Evolutionary conservation across 1,284 basidiomycete genomes (phyloP), one percentile per base, ranked within the genome.

Genomic region (Omphalotus olearius): DNA sequence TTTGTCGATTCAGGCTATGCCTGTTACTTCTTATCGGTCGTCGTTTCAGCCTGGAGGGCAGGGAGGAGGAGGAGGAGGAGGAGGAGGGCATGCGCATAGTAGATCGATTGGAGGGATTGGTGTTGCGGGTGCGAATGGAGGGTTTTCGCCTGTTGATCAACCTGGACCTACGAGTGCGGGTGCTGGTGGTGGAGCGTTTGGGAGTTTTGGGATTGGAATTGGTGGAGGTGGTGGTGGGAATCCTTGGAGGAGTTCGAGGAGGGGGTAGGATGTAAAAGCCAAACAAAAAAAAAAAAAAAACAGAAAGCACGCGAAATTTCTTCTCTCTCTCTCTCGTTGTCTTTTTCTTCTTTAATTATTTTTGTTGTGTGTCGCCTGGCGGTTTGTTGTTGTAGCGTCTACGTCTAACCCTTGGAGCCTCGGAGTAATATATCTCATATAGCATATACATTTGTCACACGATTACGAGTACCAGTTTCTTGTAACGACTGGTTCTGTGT

Each of bases 1-100:
- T 70, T 69, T 91, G 30, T 78, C 83, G n/a, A 89, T 91, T 55
- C 83, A 86, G 59, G 69, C 86, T 3, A 69, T 85, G 50, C 85
- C 87, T 0, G 64, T 71, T 25, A 79, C 84, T 1, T 78, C 80
- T 0, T 88, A 78, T 69, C 76, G 86, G 41, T 69, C 83, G 0
- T 76, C 78, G 10, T 88, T 89, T 69, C 30, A 33, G 30, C 4
- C 4, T 33, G 47, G 45, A 9, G 13, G 20, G n/a, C 51, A 37
- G n/a, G 17, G 14, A 2, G 17, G 28, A 2, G 28, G n/a, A 37
- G 45, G 45, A 16, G 28, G 28, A 17, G 35, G 35, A 20, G 46
- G 46, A 9, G 47, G 46, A 26, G 53, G 47, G 37, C 55, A 55
- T 47, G 9, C 9, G 14, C 53, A 48, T 20, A 47, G 20, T 14